Percentiles rank a stretch among this genome's conserved stretches.
phyloP scores from a whole-genome alignment of 2,329 filamentous ascomycete species.

The Paecilomyces dactylethromorphus region DNA sequence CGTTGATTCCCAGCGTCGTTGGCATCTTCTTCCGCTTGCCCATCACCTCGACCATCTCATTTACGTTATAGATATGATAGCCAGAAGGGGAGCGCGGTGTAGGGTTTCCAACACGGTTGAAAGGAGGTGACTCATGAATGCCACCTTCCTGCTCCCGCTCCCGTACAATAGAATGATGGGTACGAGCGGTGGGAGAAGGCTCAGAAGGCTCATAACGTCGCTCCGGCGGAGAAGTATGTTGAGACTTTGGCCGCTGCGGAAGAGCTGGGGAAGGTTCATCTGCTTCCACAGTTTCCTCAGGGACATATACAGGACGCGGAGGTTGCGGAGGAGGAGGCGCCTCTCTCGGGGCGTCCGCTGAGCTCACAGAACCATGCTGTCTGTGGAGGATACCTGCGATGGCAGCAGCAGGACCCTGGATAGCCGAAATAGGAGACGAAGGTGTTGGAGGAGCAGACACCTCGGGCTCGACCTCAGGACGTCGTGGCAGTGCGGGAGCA shows the following conservation, averaged over 20 bases:
- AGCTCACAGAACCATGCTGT: constrained; percentile 27
- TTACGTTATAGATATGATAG: constrained; percentile 93
- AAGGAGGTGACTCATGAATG: constrained; percentile 49
- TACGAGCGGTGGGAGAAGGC: constrained; percentile 40
- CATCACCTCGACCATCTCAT: constrained; percentile 95
- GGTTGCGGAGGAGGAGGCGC: constrained; percentile 30
- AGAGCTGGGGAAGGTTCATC: constrained; percentile 53
- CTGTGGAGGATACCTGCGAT: constrained; percentile 45
- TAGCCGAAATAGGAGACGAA: constrained; percentile 36
- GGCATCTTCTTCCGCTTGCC: constrained; percentile 98
- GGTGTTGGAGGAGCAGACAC: constrained; percentile 10
- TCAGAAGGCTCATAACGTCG: constrained; percentile 54
- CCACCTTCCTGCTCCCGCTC: constrained; percentile 31
- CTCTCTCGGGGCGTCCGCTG: constrained; percentile 20
- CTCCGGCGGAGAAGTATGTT: constrained; percentile 49
- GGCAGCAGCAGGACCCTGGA: constrained; percentile 51
- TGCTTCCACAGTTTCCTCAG: constrained; percentile 62
- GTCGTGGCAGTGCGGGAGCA: constrained; percentile 31
- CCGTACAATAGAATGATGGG: constrained; percentile 16
- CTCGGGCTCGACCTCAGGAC: constrained; percentile 21
- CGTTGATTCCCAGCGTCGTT: constrained; percentile 90
- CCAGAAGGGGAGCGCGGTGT: constrained; percentile 62
- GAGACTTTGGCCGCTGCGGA: constrained; percentile 56
- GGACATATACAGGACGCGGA: constrained; percentile 42
- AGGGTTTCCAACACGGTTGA: constrained; percentile 45